Conservation (phyloP, 78 protist species). For the Neovahlkampfia damariscottae region DNA sequence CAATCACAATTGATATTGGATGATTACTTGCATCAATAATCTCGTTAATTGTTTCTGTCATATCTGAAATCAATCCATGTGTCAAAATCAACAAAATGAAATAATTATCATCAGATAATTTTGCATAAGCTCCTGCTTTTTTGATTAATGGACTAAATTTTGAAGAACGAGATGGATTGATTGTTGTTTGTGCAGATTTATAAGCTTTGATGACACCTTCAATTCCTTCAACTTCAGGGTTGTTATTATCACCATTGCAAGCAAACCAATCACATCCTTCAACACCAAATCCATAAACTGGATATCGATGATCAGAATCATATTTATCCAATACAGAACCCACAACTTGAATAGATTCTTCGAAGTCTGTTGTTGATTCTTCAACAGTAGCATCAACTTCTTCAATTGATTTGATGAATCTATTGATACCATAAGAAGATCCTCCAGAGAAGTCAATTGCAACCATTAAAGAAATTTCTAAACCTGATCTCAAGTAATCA, state of each 20-base stretch:
- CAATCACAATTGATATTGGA: constrained; percentile 45
- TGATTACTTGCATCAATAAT: constrained; percentile 34
- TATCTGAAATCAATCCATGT: constrained; percentile 30
- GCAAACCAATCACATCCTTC: neutral
- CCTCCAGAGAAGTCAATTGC: too few species aligned
- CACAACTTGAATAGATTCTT: constrained; percentile 25
- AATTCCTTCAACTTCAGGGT: neutral
- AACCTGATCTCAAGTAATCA: too few species aligned
- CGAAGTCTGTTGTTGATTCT: constrained; percentile 40
- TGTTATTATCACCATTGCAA: neutral
- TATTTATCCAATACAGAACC: constrained; percentile 42
- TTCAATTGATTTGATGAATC: too few species aligned
- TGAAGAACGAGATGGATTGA: neutral
- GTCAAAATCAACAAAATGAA: constrained; percentile 34
- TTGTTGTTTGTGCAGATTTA: neutral
- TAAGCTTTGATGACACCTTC: neutral
- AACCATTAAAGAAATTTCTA: too few species aligned
- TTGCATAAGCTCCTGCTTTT: neutral
- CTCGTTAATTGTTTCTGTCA: constrained; percentile 23
- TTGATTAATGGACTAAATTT: constrained; percentile 30
- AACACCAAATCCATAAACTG: constrained; percentile 70
- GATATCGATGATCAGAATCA: constrained; percentile 48
- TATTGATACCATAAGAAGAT: too few species aligned
- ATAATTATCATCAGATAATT: neutral
- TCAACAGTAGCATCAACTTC: too few species aligned